phyloP scores from a whole-genome alignment of 139 green algal genomes.

The Micromonas pusilla region DNA sequence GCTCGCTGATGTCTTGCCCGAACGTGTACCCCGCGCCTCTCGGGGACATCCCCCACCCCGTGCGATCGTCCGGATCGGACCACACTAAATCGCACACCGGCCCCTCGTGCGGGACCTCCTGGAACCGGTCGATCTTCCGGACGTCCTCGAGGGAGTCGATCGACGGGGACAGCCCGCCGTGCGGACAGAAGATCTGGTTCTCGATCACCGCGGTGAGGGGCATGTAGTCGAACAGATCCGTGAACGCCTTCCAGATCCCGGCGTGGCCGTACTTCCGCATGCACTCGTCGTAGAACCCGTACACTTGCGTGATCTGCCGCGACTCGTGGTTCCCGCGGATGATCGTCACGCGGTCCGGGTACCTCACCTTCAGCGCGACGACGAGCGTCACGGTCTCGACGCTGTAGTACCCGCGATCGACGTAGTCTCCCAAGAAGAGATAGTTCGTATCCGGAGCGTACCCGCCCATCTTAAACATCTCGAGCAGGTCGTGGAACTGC shows the following conservation, averaged over 20 bases:
- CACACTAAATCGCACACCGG: constrained; percentile 99
- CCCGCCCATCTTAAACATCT: constrained; percentile 92
- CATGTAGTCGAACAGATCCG: constrained; percentile 98
- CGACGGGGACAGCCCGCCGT: constrained; percentile 89
- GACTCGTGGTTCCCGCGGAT: constrained; percentile 96
- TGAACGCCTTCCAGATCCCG: constrained; percentile 97
- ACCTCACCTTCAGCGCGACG: constrained; percentile 61
- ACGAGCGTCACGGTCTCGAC: constrained; percentile 81
- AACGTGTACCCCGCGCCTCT: constrained; percentile 98
- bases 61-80: constrained; percentile 93
- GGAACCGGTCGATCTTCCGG: constrained; percentile 79
- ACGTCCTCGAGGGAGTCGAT: constrained; percentile 97
- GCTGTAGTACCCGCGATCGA: constrained; percentile 93
- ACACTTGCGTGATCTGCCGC: constrained; percentile 90
- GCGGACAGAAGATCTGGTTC: constrained; percentile 95
- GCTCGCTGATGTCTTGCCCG: constrained; percentile 93
- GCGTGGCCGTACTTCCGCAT: constrained; percentile 96
- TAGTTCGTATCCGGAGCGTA: constrained; percentile 97
- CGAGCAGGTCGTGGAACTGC: constrained; percentile 94
- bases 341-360: constrained; percentile 93
- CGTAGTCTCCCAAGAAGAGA: constrained; percentile 99
- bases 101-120: constrained; percentile 75
- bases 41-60: constrained; percentile 95
- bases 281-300: constrained; percentile 99
- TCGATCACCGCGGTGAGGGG: constrained; percentile 93